These are phyloP conservation scores for Lactifluus hygrophoroides DNA, from an alignment of 768 basidiomycete species.

Conservation along the genomic window DNA sequence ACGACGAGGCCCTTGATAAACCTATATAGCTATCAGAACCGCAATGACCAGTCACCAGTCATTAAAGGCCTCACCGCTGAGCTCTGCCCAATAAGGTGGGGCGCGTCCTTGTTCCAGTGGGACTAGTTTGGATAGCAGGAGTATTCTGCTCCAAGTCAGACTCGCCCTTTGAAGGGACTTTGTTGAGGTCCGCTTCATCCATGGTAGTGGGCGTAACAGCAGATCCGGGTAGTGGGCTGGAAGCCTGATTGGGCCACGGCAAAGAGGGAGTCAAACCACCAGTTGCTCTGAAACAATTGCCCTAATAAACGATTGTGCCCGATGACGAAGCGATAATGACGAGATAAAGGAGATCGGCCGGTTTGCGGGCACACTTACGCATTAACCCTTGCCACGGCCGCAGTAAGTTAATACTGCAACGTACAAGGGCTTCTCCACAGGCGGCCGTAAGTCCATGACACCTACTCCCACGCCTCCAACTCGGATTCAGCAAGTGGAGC, in stretches of 20 bases:
- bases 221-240: neutral
- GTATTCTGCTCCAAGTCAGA: neutral
- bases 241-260: neutral
- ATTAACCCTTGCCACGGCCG: neutral
- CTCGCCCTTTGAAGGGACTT: neutral
- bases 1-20: conserved; percentile 14
- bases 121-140: neutral
- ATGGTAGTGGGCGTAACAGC: neutral
- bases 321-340: conserved; percentile 11
- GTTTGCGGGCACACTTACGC: neutral
- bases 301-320: neutral
- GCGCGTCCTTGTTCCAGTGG: neutral
- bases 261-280: neutral
- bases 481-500: neutral
- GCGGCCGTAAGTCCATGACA: neutral
- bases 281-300: neutral
- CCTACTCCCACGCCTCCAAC: neutral
- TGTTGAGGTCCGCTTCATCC: neutral
- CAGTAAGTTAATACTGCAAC: neutral
- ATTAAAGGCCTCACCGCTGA: neutral
- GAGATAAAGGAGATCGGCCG: neutral
- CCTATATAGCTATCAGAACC: neutral
- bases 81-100: neutral
- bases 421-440: neutral
- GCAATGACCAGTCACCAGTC: neutral